These are phyloP conservation scores for Aspergillus uvarum DNA, from an alignment of 2,329 filamentous ascomycete genomes.

Conservation along the genomic window DNA sequence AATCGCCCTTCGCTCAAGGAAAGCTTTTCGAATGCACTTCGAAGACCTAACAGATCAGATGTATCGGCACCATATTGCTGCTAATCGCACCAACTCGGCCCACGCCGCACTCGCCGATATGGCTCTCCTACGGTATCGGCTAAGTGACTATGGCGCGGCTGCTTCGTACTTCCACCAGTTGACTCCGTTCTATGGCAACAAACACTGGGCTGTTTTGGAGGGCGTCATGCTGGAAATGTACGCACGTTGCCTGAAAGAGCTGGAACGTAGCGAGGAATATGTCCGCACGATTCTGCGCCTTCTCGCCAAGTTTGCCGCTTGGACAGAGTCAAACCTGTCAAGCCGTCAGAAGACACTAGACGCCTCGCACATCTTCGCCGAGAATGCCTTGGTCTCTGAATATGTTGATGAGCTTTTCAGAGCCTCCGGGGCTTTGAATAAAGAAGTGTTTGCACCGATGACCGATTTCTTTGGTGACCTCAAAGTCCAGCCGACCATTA, in stretches of 20 bases:
- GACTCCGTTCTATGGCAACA: constrained; percentile 74
- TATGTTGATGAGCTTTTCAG: constrained; percentile 47
- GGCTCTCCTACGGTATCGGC: constrained; percentile 76
- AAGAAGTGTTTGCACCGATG: constrained; percentile 67
- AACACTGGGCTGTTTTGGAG: constrained; percentile 77
- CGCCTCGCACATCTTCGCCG: constrained; percentile 31
- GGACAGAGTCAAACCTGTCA: constrained; percentile 34
- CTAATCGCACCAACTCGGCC: constrained; percentile 73
- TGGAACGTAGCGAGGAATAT: constrained; percentile 76
- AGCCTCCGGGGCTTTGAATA: constrained; percentile 51
- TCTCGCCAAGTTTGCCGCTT: constrained; percentile 39
- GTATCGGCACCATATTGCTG: constrained; percentile 77
- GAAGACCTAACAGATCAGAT: constrained; percentile 81
- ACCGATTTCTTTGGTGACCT: constrained; percentile 72
- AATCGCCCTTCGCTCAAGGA: constrained; percentile 60
- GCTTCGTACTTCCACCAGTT: constrained; percentile 75
- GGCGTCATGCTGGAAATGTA: constrained; percentile 84
- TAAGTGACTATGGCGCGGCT: constrained; percentile 71
- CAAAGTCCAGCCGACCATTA: constrained; percentile 65
- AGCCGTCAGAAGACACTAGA: constrained; percentile 31
- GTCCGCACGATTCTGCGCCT: constrained; percentile 73
- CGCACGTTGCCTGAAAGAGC: constrained; percentile 73
- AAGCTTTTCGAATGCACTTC: constrained; percentile 66
- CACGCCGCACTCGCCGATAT: constrained; percentile 80
- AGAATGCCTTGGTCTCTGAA: constrained; percentile 33